Base-by-base conservation (phyloP, 208 protist species). In the Wallacemonas sp. region DNA sequence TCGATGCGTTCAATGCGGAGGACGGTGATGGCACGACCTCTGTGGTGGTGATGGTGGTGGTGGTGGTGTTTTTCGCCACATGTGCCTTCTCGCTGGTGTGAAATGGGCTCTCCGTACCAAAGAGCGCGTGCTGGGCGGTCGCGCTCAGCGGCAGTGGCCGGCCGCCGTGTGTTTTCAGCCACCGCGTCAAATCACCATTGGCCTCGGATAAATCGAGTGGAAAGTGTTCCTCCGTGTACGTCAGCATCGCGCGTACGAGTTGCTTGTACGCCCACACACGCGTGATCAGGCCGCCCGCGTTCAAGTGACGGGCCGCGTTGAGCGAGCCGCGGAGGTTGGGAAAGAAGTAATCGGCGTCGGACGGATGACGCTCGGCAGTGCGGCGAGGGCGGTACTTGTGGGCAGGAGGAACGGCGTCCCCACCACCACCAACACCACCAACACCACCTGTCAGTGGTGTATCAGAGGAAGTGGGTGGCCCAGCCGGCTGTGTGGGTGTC, bases 181-280 rank as follows among this genome's bases (percentile, higher is more conserved):
- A 59, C 52, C 16, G 10, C 52, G 44, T 61, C 14, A 65, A n/a
- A 49, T 61, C 44, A 38, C 57, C 52, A 16, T 64, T 59, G 7
- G 23, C 52, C 41, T 67, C 65, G 11, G 57, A 22, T 0, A 78
- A 61, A 22, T 48, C 57, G 23, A 33, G 29, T 2, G 73, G 67
- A 25, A 25, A 55, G 26, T 78, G 67, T 22, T 28, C 36, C 38
- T n/a, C 52, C 28, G 44, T 7, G 67, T 70, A 78, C 25, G 28
- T 23, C 36, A 49, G 52, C 11, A 78, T 23, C 1, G 63, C 26
- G n/a, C 42, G 25, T 18, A 57, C 64, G 33, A 79, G 45, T 29
- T 44, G 25, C 46, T 66, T 59, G 39, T 75, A 63, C 23, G 59
- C 74, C 74, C 74, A 79, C 57, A 75, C 74, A 5, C 74, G 74